Evolutionary conservation across 169 alveolate genomes (phyloP).

Genomic region (Fabrea salina): DNA sequence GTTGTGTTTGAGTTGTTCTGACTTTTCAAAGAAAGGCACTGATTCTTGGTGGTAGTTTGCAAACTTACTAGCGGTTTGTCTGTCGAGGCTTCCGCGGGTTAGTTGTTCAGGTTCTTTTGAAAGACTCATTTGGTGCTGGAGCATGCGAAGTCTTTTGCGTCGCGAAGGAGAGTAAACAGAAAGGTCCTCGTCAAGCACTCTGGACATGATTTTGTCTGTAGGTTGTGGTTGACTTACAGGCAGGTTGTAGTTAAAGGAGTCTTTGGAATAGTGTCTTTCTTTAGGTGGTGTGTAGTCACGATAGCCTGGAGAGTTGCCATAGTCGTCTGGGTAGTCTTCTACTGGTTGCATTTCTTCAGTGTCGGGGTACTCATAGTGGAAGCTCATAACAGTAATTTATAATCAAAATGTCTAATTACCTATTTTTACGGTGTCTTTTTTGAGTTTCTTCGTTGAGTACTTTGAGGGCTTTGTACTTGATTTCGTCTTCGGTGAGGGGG

Average conservation of each 20-base stretch:
- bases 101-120: not conserved
- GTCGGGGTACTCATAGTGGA: not conserved
- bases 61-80: conserved; percentile 2
- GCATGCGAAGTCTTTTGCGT: not conserved
- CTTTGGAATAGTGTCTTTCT: not conserved
- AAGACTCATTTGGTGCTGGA: not conserved
- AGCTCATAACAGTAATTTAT: no score
- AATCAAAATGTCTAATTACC: no score
- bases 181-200: conserved; percentile 13
- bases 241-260: not conserved
- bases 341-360: conserved; percentile 26
- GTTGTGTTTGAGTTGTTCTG: not conserved
- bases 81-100: conserved; percentile 8
- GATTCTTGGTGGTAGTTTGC: conserved; percentile 22
- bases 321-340: conserved; percentile 22
- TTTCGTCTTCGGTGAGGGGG: conserved; percentile 14
- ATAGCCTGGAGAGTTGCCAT: not conserved
- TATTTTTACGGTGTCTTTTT: no score
- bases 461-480: not conserved
- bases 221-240: not conserved
- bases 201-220: not conserved
- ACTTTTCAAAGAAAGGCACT: conserved; percentile 8
- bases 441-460: not conserved
- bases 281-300: conserved; percentile 11
- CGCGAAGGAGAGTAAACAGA: conserved; percentile 15